These are phyloP conservation scores for Papiliotrema laurentii DNA, from an alignment of 1,284 basidiomycete species.

Conservation along the genomic window DNA sequence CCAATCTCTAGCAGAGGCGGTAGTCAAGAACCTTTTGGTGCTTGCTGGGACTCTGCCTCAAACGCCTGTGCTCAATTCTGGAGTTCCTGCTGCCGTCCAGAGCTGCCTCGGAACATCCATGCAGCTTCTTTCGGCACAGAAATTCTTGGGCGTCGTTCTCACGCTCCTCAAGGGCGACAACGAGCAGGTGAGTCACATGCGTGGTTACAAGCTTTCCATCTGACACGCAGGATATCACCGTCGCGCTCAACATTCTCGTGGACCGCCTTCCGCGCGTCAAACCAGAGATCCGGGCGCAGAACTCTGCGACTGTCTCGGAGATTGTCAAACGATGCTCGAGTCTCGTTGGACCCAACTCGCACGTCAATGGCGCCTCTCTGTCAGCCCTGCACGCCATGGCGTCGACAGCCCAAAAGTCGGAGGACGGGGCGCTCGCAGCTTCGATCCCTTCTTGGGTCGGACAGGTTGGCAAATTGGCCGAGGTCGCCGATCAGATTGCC, in stretches of 20 bases:
- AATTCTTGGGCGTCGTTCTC: conserved; percentile 52
- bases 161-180: conserved; percentile 32
- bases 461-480: conserved; percentile 49
- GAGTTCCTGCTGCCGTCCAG: conserved; percentile 20
- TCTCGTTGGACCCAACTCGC: conserved; percentile 50
- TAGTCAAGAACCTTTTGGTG: conserved; percentile 37
- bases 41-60: conserved; percentile 18
- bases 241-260: conserved; percentile 55
- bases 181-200: conserved; percentile 16
- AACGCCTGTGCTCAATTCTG: conserved; percentile 15
- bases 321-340: conserved; percentile 50
- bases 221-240: conserved; percentile 22
- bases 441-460: conserved; percentile 59
- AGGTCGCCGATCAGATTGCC: conserved; percentile 51
- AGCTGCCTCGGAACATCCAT: conserved; percentile 41
- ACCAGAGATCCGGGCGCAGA: conserved; percentile 55
- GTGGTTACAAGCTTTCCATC: not conserved
- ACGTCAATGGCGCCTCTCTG: conserved; percentile 54
- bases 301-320: conserved; percentile 55
- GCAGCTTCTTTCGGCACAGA: conserved; percentile 55
- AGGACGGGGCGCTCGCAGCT: conserved; percentile 61
- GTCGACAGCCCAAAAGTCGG: conserved; percentile 57
- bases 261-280: conserved; percentile 63
- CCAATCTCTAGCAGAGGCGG: conserved; percentile 26
- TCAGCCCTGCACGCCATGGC: conserved; percentile 59